These are phyloP conservation scores for Cantharellus anzutake DNA, from an alignment of 768 basidiomycete species.

Conservation along the genomic window DNA sequence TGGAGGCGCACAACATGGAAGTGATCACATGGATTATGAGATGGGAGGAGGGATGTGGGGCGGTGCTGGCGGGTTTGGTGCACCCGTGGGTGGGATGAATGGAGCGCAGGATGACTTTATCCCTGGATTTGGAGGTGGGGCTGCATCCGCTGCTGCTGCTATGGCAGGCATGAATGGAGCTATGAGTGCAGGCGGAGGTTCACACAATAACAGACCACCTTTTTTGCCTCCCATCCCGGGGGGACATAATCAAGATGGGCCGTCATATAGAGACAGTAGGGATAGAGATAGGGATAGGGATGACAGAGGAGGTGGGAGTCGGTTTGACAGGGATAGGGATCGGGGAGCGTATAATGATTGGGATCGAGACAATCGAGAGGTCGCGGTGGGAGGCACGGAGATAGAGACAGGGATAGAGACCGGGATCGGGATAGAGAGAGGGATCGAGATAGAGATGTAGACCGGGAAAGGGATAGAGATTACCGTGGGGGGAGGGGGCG, in stretches of 20 bases:
- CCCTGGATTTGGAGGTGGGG: slow-evolving; percentile 36
- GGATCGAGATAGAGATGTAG: no score
- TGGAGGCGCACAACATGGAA: neutral
- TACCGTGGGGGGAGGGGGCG: neutral
- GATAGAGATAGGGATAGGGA: neutral
- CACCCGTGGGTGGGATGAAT: slow-evolving; percentile 3
- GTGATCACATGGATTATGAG: neutral
- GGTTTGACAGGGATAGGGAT: no score
- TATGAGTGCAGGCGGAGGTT: neutral
- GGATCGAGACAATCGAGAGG: neutral
- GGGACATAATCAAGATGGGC: neutral
- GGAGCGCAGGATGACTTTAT: slow-evolving; percentile 35
- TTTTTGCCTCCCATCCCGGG: neutral
- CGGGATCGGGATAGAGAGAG: neutral
- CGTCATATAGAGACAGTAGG: neutral
- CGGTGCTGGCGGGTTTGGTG: neutral
- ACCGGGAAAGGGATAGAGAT: neutral
- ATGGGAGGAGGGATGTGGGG: neutral
- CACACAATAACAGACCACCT: neutral
- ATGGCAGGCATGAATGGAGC: slow-evolving; percentile 20
- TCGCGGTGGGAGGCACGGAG: neutral
- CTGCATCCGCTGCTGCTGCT: slow-evolving; percentile 24
- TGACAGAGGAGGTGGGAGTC: neutral
- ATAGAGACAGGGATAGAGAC: neutral
- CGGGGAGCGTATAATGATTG: no score